Evolutionary conservation across 495 filamentous ascomycete species (phyloP).

Genomic region (Aspergillus baeticus): DNA sequence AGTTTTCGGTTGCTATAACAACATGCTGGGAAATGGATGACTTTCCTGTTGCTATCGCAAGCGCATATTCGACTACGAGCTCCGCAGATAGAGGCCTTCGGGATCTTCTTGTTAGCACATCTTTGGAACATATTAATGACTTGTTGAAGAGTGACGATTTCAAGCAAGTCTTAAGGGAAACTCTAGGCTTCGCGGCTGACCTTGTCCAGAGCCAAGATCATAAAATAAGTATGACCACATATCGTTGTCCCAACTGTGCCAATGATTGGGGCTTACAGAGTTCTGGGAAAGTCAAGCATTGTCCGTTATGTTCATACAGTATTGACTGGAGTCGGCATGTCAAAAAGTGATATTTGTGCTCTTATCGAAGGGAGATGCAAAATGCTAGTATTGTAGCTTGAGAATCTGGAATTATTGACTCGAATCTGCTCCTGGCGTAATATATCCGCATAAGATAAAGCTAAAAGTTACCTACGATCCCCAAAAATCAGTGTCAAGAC

Average conservation of each 20-base stretch:
- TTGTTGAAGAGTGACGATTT: conserved; percentile 17
- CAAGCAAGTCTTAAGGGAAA: conserved; percentile 9
- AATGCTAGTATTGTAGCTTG: too few relatives aligned
- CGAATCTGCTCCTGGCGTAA: too few relatives aligned
- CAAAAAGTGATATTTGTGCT: too few relatives aligned
- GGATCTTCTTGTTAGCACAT: conserved; percentile 26
- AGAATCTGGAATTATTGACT: too few relatives aligned
- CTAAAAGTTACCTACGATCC: too few relatives aligned
- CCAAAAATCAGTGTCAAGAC: too few relatives aligned
- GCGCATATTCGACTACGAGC: conserved; percentile 30
- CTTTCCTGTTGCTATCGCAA: conserved; percentile 31
- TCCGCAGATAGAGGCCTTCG: conserved; percentile 31
- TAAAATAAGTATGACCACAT: not conserved
- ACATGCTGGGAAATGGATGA: conserved; percentile 21
- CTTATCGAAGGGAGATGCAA: too few relatives aligned
- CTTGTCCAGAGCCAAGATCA: conserved; percentile 13
- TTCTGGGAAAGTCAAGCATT: too few relatives aligned
- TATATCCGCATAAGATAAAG: too few relatives aligned
- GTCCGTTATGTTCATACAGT: too few relatives aligned
- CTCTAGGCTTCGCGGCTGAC: conserved; percentile 18
- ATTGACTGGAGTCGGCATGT: too few relatives aligned
- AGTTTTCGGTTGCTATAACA: conserved; percentile 28
- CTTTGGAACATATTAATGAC: conserved; percentile 14
- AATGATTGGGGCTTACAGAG: too few relatives aligned
- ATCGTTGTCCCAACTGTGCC: not conserved